Evolutionary conservation across 1,284 basidiomycete genomes (phyloP), one percentile per base, ranked within the genome.

Genomic region (Kwoniella shivajii): DNA sequence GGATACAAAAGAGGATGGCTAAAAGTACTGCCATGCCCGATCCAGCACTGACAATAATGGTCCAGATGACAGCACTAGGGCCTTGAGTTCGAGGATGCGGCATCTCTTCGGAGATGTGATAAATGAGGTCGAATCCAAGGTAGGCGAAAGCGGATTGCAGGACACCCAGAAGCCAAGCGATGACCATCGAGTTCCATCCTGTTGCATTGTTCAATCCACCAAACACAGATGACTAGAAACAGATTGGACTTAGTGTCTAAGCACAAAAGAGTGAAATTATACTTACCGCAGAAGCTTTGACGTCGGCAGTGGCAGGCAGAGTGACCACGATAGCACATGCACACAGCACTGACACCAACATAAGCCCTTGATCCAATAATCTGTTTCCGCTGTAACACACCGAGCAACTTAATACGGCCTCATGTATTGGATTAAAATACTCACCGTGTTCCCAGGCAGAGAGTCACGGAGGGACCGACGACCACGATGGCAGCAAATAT

Each of bases 1-100:
- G 82, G 18, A 88, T 75, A 26, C 84, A 86, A 64, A 89, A 89
- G 24, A 87, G 75, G n/a, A 89, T 82, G 0, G 84, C 83, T 44
- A 88, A 78, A 26, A 88, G 75, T 67, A 87, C 85, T 13, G 85
- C 53, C 13, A 86, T 78, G 0, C 84, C 83, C 2, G 78, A 78
- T 6, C 82, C 56, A 1, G 83, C 77, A 1, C 86, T 55, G 24
- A 64, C 20, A 7, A 58, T 26, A 46, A 64, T 64, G 2, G 54
- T 56, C 49, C 49, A 50, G 13, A 54, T 60, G 14, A 46, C 52
- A 41, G 60, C 63, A 41, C 33, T 60, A 4, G 56, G 57, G 22
- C 54, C 64, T 27, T 14, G 55, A 24, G 22, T 34, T 31, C 46
- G 54, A 18, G 75, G 69, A 10, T 62, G 55, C 13, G 71, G 52